Base-by-base conservation (phyloP, 306 rosid species). In the Dryas drummondii region DNA sequence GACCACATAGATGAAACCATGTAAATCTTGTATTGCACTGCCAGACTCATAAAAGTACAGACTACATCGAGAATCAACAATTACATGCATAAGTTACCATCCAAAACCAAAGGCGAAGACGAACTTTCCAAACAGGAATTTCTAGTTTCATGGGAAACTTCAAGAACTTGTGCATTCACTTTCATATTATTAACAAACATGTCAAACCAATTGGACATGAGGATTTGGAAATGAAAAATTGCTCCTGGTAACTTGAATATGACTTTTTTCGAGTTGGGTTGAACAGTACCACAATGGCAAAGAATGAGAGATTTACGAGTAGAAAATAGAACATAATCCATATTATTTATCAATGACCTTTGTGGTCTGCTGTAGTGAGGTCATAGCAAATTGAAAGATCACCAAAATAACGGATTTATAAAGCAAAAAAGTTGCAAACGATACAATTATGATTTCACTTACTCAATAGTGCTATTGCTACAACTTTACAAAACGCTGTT, bases 401-500 rank as follows among this genome's bases (percentile, higher is more conserved):
- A 37, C 52, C 27, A 22, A 48, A 32, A 19, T 63, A 11, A 41
- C 12, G 50, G n/a, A 42, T 13, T 4, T 17, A 7, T n/a, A 61
- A 50, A 15, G 41, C 1, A 40, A 61, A 74, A 2, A 70, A 70
- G 62, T 49, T 65, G 51, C 65, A 27, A 48, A 79, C 19, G 51
- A 51, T 41, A 44, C 46, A 75, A 19, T 13, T 69, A 59, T 41
- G 59, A 60, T 68, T 41, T 60, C 41, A 73, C 48, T 58, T 49
- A 66, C 76, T 49, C 70, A 65, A 64, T 52, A 64, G 70, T 76
- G 74, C 81, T 50, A 51, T 47, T 53, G 52, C 79, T 81, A 81
- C 68, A 74, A 68, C 77, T 78, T 57, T 82, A 82, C 78, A 82
- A 64, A 57, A 74, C 27, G 37, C 15, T 57, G 44, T 26, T 69